These are phyloP conservation scores for Hibiscus trionum DNA, from an alignment of 345 rosid genomes.

Conservation along the genomic window DNA sequence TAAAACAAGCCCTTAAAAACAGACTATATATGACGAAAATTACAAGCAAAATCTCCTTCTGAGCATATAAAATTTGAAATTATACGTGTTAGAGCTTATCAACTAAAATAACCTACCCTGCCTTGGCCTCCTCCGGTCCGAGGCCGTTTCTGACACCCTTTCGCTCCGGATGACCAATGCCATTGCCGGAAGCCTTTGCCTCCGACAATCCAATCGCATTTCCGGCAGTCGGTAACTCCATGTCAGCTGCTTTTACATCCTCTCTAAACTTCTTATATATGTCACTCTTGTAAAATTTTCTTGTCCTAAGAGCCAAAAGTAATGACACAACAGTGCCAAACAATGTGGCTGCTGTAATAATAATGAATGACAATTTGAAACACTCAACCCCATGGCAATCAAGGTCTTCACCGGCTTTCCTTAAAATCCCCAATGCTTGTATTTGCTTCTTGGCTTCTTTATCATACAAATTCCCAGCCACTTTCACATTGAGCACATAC, in stretches of 20 bases:
- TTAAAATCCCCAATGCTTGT: conserved; percentile 17
- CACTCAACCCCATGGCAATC: conserved; percentile 45
- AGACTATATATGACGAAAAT: background rate
- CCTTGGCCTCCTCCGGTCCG: background rate
- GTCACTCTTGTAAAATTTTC: conserved; percentile 52
- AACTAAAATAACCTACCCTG: background rate
- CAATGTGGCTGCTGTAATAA: conserved; percentile 40
- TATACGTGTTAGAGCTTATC: background rate
- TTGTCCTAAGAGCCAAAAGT: conserved; percentile 51
- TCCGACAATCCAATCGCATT: background rate
- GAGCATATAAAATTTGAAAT: background rate
- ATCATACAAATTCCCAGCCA: conserved; percentile 52
- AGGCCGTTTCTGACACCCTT: background rate
- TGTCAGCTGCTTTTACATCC: conserved; percentile 29
- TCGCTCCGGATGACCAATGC: background rate
- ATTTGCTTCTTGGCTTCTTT: conserved; percentile 44
- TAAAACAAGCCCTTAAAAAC: background rate
- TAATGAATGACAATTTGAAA: conserved; percentile 47
- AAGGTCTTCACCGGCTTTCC: conserved; percentile 27
- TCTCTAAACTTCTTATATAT: conserved; percentile 55
- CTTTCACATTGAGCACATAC: conserved; percentile 45
- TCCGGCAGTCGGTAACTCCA: conserved; percentile 15
- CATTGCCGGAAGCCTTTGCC: background rate
- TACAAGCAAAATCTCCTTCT: background rate
- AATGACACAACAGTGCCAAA: conserved; percentile 43